phyloP scores from a whole-genome alignment of 345 rosid genomes.

The Xanthoceras sorbifolium region DNA sequence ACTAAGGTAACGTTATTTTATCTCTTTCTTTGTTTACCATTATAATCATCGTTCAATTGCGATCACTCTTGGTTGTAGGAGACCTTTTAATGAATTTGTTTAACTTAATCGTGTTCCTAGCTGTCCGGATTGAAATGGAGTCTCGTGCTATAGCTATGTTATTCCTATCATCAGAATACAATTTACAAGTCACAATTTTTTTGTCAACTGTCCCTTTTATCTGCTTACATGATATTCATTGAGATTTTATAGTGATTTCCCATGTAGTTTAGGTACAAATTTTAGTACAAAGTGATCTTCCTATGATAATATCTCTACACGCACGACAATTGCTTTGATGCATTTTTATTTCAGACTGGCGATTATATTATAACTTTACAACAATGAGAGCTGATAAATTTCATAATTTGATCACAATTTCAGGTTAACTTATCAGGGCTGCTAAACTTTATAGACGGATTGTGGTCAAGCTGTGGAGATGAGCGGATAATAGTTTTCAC shows the following conservation, averaged over 20 bases:
- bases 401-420: background rate
- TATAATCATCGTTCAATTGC: no score
- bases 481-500: slow-evolving; percentile 39
- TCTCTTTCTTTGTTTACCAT: background rate
- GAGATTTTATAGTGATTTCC: background rate
- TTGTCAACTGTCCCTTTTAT: background rate
- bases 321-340: no score
- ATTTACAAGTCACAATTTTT: background rate
- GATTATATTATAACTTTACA: no score
- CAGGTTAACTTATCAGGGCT: slow-evolving; percentile 32
- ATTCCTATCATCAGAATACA: background rate
- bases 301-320: no score
- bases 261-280: no score
- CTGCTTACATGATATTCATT: background rate
- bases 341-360: no score
- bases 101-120: no score
- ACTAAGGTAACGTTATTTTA: slow-evolving; percentile 10
- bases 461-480: slow-evolving; percentile 42
- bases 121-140: no score
- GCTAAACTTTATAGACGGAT: slow-evolving; percentile 36
- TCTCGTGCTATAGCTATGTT: background rate
- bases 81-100: no score
- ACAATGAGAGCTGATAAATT: no score
- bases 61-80: no score
- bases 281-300: no score